Evolutionary conservation across 495 filamentous ascomycete species (phyloP).

Genomic region (Pseudomonodictys pantanalensis): DNA sequence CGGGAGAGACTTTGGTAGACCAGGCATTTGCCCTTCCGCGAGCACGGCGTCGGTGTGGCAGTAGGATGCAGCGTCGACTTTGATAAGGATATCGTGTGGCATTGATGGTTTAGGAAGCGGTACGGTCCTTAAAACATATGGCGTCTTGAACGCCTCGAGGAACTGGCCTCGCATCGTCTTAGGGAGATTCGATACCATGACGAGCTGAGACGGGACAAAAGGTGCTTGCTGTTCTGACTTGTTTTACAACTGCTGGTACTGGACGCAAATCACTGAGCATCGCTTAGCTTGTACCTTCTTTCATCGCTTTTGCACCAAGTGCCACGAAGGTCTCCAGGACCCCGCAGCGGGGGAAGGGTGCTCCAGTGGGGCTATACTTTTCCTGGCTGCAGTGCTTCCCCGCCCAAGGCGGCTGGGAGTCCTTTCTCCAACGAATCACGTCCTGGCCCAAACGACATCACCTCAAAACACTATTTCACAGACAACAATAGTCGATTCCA

Average conservation of each 20-base stretch:
- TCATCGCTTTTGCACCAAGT: no score
- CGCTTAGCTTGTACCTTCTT: no score
- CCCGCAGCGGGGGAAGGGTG: slow-evolving; percentile 24
- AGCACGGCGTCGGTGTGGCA: slow-evolving; percentile 45
- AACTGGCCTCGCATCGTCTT: slow-evolving; percentile 42
- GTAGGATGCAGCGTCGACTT: slow-evolving; percentile 43
- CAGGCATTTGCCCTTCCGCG: slow-evolving; percentile 39
- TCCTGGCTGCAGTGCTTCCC: not conserved
- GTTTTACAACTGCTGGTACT: no score
- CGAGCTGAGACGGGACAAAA: not conserved
- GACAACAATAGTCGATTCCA: no score
- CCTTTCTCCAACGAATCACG: slow-evolving; percentile 11
- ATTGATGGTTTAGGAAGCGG: slow-evolving; percentile 30
- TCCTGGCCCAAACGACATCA: not conserved
- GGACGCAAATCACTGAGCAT: no score
- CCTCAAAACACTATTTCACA: no score
- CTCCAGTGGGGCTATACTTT: slow-evolving; percentile 20
- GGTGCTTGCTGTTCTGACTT: not conserved
- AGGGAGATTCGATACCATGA: slow-evolving; percentile 20
- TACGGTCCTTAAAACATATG: slow-evolving; percentile 36
- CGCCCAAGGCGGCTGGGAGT: no score
- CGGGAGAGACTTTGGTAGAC: slow-evolving; percentile 21
- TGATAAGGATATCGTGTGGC: slow-evolving; percentile 41
- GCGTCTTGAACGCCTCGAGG: slow-evolving; percentile 40
- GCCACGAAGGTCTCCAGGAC: no score